Conservation (phyloP, 225 moss, liverwort and hornwort genomes). For the Bryoerythrophyllum caledonicum region DNA sequence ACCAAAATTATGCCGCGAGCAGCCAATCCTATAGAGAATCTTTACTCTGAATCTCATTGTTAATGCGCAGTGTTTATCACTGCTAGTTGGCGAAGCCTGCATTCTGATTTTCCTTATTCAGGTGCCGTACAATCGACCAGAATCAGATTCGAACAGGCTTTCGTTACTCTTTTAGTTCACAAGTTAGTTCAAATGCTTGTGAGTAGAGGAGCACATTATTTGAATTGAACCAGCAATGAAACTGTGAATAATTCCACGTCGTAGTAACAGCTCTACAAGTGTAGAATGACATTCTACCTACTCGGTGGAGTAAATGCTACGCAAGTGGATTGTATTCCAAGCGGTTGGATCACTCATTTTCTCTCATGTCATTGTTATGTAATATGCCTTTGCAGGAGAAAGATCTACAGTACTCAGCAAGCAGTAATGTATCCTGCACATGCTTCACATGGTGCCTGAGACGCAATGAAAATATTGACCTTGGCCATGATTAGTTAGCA, state of each 20-base stretch:
- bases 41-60: too few relatives aligned
- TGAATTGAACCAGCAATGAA: not conserved
- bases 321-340: not conserved
- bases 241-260: not conserved
- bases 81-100: too few relatives aligned
- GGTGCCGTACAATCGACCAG: too few relatives aligned
- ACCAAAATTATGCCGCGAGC: too few relatives aligned
- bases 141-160: not conserved
- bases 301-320: not conserved
- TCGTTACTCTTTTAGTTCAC: not conserved
- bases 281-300: not conserved
- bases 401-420: conserved; percentile 11
- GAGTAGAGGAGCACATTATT: not conserved
- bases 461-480: not conserved
- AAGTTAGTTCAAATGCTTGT: not conserved
- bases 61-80: too few relatives aligned
- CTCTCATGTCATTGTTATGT: not conserved
- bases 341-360: not conserved
- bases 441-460: not conserved
- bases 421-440: not conserved
- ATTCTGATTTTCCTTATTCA: too few relatives aligned
- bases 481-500: not conserved
- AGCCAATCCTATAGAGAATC: too few relatives aligned
- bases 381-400: conserved; percentile 1
- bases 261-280: not conserved